Base-by-base conservation (phyloP, 75 land plant genomes). In the Gnetum montanum region DNA sequence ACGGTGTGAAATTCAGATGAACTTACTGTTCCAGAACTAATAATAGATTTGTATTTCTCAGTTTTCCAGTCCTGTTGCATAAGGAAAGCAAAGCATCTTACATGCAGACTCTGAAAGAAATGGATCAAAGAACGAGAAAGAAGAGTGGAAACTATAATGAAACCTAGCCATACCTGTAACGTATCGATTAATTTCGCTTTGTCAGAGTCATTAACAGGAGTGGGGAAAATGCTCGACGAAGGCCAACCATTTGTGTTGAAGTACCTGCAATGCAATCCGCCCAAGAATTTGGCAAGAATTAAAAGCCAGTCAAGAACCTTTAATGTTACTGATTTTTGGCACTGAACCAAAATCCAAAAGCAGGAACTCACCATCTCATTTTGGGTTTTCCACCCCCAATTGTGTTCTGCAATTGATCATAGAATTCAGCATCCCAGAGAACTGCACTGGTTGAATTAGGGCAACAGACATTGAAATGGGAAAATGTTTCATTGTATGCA, bases 51-150 rank as follows among this genome's bases (percentile, higher is more conserved):
- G 78, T 86, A 95, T 63, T 89, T 86, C 43, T 86, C 83, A 28
- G 97, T 90, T 64, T 95, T 95, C 99, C 99, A 95, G 33, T 95
- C 99, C 99, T 90, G 57, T 69, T 23, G n/a, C n/a, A n/a, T n/a
- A 27, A 31, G 20, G 60, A 60, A 54, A 65, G 28, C 49, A 38
- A 8, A 8, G 16, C 38, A 3, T n/a, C n/a, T n/a, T n/a, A n/a
- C n/a, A n/a, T n/a, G n/a, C n/a, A n/a, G n/a, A n/a, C n/a, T n/a
- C n/a, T n/a, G n/a, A n/a, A n/a, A n/a, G n/a, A n/a, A 38, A 23
- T 24, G 37, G 27, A 26, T 4, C 5, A 48, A 27, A n/a, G n/a
- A n/a, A n/a, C n/a, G n/a, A n/a, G n/a, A n/a, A n/a, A n/a, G n/a
- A n/a, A n/a, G n/a, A n/a, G n/a, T n/a, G n/a, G n/a, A n/a, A n/a